A percentile compares a stretch with the other conserved stretches of the same genome.
Evolutionary conservation across 768 basidiomycete species (phyloP).

Genomic region (Leccinum rimulosum): DNA sequence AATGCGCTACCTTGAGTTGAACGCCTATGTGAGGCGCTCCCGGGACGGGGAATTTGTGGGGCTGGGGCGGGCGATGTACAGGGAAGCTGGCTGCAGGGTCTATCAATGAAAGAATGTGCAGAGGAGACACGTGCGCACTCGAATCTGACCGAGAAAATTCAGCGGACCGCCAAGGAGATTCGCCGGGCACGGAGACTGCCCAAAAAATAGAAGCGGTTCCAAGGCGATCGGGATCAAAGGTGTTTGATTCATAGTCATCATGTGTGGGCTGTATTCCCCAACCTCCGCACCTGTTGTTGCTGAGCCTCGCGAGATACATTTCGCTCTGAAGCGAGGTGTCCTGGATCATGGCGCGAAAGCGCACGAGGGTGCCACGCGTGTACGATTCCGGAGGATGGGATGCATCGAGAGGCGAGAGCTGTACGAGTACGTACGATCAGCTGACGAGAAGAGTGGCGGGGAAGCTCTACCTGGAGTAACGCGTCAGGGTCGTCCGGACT

Average conservation of each 20-base stretch:
- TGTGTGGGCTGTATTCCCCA: conserved; percentile 59
- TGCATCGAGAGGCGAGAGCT: conserved; percentile 61
- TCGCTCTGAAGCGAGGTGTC: conserved; percentile 75
- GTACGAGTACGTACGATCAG: conserved; percentile 5
- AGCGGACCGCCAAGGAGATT: conserved; percentile 54
- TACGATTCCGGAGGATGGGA: conserved; percentile 48
- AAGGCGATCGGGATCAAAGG: conserved; percentile 49
- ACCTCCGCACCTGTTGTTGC: conserved; percentile 55
- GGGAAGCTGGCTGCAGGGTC: conserved; percentile 23
- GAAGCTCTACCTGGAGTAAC: conserved; percentile 19
- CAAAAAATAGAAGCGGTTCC: conserved; percentile 64
- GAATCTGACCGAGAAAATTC: conserved; percentile 25
- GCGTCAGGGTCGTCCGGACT: conserved; percentile 30
- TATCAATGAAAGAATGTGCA: background rate
- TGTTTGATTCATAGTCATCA: conserved; percentile 8
- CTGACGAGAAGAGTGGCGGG: background rate
- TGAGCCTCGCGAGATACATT: conserved; percentile 58
- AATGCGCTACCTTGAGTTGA: conserved; percentile 59
- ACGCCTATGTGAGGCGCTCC: conserved; percentile 58
- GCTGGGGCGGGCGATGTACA: conserved; percentile 27
- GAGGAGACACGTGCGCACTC: conserved; percentile 15
- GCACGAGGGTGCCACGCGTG: conserved; percentile 55
- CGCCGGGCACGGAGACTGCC: conserved; percentile 73
- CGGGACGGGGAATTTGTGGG: conserved; percentile 68
- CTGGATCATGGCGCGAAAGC: conserved; percentile 78